A percentile compares a stretch with the other conserved stretches of the same genome.
These are phyloP conservation scores for Boletus patriciae DNA, from an alignment of 768 basidiomycete genomes.

Conservation along the genomic window DNA sequence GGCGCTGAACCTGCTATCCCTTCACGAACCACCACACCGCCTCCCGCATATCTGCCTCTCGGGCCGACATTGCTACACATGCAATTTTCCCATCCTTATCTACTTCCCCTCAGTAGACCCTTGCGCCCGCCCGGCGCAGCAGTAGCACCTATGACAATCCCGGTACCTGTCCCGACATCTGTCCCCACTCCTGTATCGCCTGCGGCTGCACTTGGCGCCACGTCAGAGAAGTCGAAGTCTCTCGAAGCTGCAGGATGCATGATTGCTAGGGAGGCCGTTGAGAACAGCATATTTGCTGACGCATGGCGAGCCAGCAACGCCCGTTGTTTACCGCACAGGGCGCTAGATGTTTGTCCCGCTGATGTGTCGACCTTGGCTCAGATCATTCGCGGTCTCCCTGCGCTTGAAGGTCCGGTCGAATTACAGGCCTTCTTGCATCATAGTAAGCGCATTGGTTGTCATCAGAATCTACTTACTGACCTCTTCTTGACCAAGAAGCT, in stretches of 20 bases:
- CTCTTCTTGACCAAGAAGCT: background rate
- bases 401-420: constrained; percentile 42
- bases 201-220: constrained; percentile 62
- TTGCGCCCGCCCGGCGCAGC: constrained; percentile 59
- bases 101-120: constrained; percentile 63
- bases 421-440: constrained; percentile 46
- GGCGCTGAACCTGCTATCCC: constrained; percentile 21
- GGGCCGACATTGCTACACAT: constrained; percentile 69
- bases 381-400: constrained; percentile 33
- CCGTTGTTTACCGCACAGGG: constrained; percentile 8
- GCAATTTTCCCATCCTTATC: constrained; percentile 60
- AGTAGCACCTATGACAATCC: constrained; percentile 45
- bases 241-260: constrained; percentile 66
- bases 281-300: constrained; percentile 68
- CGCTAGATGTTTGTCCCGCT: constrained; percentile 52
- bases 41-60: constrained; percentile 66
- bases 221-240: constrained; percentile 63
- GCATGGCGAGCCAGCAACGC: constrained; percentile 55
- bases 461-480: background rate
- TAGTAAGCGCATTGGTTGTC: constrained; percentile 24
- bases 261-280: constrained; percentile 67
- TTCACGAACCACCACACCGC: constrained; percentile 67
- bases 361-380: constrained; percentile 53
- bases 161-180: constrained; percentile 43
- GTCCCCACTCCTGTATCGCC: constrained; percentile 87